A percentile compares a stretch with the other conserved stretches of the same genome.
These are phyloP conservation scores for Agaricales sp. DNA, from an alignment of 1,284 basidiomycete species.

Conservation along the genomic window DNA sequence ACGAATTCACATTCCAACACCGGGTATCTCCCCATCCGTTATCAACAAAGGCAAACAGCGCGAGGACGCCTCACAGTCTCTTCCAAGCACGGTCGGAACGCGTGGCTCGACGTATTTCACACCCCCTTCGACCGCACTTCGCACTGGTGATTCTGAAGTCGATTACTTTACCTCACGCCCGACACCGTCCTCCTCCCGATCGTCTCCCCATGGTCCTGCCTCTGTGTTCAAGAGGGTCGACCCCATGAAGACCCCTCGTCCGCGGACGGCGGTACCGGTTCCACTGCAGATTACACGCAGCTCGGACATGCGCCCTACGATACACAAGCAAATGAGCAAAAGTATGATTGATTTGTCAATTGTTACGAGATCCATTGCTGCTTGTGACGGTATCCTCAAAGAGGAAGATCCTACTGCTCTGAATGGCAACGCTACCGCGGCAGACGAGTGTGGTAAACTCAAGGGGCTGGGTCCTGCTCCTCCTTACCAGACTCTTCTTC, in stretches of 20 bases:
- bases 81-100: not conserved
- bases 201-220: not conserved
- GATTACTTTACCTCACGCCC: not conserved
- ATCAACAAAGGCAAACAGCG: not conserved
- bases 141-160: constrained; percentile 1
- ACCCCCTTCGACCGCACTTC: constrained; percentile 21
- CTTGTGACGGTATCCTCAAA: constrained; percentile 12
- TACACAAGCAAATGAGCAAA: constrained; percentile 14
- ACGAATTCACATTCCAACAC: not conserved
- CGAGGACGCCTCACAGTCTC: not conserved
- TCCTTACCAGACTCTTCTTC: constrained; percentile 12
- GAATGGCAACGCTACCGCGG: not conserved
- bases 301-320: constrained; percentile 7
- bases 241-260: not conserved
- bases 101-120: not conserved
- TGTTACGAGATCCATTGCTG: constrained; percentile 8
- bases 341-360: constrained; percentile 21
- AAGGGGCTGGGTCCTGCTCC: not conserved
- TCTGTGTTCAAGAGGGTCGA: not conserved
- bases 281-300: not conserved
- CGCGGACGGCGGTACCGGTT: too few relatives aligned
- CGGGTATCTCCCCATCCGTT: not conserved
- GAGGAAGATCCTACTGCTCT: constrained; percentile 3
- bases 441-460: not conserved
- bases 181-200: not conserved